Conservation (phyloP, 768 basidiomycete species). For the Gloeopeniophorella convolvens region DNA sequence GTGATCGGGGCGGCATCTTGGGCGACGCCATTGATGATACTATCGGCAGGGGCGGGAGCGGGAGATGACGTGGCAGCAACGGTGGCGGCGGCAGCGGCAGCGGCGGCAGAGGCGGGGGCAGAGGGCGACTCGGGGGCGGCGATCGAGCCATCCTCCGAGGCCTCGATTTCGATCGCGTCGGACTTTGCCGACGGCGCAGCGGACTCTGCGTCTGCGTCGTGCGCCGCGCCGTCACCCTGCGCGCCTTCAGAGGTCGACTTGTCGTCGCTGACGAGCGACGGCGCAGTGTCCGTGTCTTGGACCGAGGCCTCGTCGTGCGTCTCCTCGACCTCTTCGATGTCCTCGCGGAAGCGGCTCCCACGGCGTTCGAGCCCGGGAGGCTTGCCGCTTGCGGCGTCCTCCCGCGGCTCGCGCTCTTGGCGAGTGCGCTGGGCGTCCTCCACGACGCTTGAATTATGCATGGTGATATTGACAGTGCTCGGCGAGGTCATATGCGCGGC, state of each 20-base stretch:
- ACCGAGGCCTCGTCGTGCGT: slow-evolving; percentile 8
- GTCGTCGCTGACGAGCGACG: slow-evolving; percentile 18
- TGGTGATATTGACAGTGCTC: slow-evolving; percentile 19
- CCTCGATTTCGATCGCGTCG: slow-evolving; percentile 13
- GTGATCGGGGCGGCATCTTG: slow-evolving; percentile 23
- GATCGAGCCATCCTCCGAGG: slow-evolving; percentile 12
- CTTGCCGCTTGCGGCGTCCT: neutral
- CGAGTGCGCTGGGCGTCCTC: slow-evolving; percentile 2
- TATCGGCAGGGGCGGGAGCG: no score
- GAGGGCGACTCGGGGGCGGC: neutral
- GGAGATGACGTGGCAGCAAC: no score
- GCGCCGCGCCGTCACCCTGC: neutral
- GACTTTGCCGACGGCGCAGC: slow-evolving; percentile 17
- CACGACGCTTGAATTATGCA: slow-evolving; percentile 15
- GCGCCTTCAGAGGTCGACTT: slow-evolving; percentile 7
- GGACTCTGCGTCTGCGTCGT: slow-evolving; percentile 21
- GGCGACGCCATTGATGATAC: neutral
- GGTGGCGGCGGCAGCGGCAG: neutral
- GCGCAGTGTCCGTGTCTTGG: slow-evolving; percentile 3
- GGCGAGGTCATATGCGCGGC: slow-evolving; percentile 55
- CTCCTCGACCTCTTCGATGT: slow-evolving; percentile 25
- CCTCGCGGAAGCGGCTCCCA: slow-evolving; percentile 18
- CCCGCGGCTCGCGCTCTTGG: slow-evolving; percentile 11
- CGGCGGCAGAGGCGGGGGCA: neutral
- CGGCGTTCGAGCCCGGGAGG: slow-evolving; percentile 2